Evolutionary conservation across 164 flowering plant species (phyloP).

Genomic region (Cinnamomum micranthum): DNA sequence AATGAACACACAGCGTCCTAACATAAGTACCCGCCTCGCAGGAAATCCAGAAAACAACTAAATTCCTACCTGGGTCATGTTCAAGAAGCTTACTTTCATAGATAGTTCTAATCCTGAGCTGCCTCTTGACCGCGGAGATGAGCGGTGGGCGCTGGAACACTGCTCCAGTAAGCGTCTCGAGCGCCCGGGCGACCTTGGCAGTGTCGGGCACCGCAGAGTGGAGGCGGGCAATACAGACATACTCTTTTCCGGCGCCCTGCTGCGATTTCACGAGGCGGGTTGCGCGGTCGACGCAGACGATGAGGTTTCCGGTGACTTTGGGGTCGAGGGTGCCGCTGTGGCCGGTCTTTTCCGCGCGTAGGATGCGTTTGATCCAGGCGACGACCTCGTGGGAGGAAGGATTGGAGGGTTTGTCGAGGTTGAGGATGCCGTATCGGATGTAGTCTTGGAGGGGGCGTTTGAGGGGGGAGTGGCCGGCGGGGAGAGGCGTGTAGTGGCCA

Average conservation of each 20-base stretch:
- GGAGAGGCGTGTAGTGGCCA: constrained; percentile 75
- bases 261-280: constrained; percentile 76
- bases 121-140: constrained; percentile 72
- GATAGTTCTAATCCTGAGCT: constrained; percentile 67
- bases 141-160: constrained; percentile 70
- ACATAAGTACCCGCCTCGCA: constrained; percentile 87
- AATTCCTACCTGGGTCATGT: constrained; percentile 57
- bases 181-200: constrained; percentile 57
- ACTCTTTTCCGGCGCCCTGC: constrained; percentile 84
- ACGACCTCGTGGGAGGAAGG: constrained; percentile 83
- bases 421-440: constrained; percentile 60
- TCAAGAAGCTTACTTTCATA: constrained; percentile 77
- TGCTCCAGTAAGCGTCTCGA: constrained; percentile 68
- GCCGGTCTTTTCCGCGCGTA: constrained; percentile 65
- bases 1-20: constrained; percentile 71
- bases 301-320: constrained; percentile 71
- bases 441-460: constrained; percentile 67
- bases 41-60: constrained; percentile 80
- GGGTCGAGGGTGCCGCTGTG: constrained; percentile 82
- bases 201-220: constrained; percentile 59
- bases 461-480: constrained; percentile 61
- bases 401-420: constrained; percentile 79
- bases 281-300: constrained; percentile 74
- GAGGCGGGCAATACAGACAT: constrained; percentile 67
- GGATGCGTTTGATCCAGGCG: constrained; percentile 74